A percentile compares a stretch with the other conserved stretches of the same genome.
Conservation (phyloP, 139 green algal genomes). For the Spirogloea muscicola region DNA sequence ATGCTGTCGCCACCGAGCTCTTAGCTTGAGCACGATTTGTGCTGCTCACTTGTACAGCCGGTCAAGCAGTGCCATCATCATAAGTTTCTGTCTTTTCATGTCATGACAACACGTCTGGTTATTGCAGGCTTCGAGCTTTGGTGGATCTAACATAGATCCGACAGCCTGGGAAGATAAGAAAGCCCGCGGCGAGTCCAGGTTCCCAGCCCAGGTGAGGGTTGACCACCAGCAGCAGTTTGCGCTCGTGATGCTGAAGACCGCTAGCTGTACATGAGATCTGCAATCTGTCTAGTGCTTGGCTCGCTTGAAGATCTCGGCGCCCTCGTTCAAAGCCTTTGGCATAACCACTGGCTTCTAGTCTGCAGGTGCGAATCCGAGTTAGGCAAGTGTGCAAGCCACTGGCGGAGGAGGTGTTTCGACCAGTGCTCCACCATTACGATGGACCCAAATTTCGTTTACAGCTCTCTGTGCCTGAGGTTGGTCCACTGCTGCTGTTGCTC, state of each 20-base stretch:
- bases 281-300: no score
- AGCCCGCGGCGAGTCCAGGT: slow-evolving; percentile 24
- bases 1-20: no score
- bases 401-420: slow-evolving; percentile 35
- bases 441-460: slow-evolving; percentile 36
- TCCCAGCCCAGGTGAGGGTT: slow-evolving; percentile 30
- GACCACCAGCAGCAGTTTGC: neutral
- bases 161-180: slow-evolving; percentile 44
- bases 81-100: neutral
- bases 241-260: neutral
- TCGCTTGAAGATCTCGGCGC: no score
- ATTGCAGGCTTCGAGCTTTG: slow-evolving; percentile 32
- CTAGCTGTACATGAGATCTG: no score
- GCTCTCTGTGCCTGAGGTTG: slow-evolving; percentile 36
- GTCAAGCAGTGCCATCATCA: neutral
- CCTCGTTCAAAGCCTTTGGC: no score
- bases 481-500: no score
- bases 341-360: no score
- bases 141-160: slow-evolving; percentile 33
- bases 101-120: neutral
- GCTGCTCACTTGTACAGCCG: neutral
- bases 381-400: slow-evolving; percentile 18
- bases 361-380: slow-evolving; percentile 30
- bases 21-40: no score
- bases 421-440: slow-evolving; percentile 38